These are phyloP conservation scores for Solanum lignicaule DNA, from an alignment of 257 asterid genomes.

Conservation along the genomic window DNA sequence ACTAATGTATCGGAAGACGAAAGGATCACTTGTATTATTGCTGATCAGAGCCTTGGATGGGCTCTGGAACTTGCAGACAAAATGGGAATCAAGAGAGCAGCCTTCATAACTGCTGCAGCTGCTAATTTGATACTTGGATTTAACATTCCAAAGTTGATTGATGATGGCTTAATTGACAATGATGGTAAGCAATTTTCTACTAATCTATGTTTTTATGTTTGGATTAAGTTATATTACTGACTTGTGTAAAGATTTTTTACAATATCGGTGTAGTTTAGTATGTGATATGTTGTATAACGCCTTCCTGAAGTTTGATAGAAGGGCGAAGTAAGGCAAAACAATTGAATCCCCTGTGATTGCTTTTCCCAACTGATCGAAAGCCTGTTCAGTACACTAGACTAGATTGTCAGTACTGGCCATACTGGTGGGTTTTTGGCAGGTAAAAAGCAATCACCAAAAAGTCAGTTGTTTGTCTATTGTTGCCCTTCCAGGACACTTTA, in stretches of 20 bases:
- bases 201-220: neutral
- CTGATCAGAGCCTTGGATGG: slow-evolving; percentile 38
- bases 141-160: slow-evolving; percentile 35
- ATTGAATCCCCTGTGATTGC: neutral
- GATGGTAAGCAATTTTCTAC: slow-evolving; percentile 20
- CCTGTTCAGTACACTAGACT: neutral
- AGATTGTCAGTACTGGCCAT: neutral
- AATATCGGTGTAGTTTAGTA: neutral
- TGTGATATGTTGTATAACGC: neutral
- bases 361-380: neutral
- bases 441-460: neutral
- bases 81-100: slow-evolving; percentile 34
- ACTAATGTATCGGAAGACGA: slow-evolving; percentile 5
- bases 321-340: neutral
- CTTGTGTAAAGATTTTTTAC: neutral
- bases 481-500: neutral
- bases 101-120: slow-evolving; percentile 52
- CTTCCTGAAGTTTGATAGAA: neutral
- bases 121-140: slow-evolving; percentile 33
- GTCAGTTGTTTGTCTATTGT: neutral
- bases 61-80: slow-evolving; percentile 20
- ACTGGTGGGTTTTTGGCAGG: neutral
- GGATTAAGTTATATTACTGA: neutral
- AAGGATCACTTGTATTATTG: slow-evolving; percentile 33
- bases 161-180: slow-evolving; percentile 31